Conservation (phyloP, 805 yeast species). For the Sporopachydermia lactativora region DNA sequence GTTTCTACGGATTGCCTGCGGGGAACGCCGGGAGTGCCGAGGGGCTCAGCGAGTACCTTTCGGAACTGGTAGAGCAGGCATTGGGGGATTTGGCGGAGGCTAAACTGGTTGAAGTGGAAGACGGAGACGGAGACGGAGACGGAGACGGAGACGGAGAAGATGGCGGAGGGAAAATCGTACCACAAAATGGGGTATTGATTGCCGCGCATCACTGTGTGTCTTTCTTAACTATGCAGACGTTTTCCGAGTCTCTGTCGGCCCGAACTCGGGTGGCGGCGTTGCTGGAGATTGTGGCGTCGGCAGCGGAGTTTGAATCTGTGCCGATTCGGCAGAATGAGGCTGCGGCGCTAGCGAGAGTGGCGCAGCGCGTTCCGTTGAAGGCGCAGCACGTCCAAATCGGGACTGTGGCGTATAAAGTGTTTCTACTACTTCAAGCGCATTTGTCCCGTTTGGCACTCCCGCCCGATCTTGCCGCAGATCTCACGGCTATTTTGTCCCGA, state of each 20-base stretch:
- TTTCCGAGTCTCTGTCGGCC: conserved; percentile 34
- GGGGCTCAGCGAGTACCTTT: conserved; percentile 69
- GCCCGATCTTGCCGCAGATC: conserved; percentile 46
- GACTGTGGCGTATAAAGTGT: conserved; percentile 55
- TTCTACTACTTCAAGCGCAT: conserved; percentile 68
- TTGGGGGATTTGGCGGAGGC: conserved; percentile 48
- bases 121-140: conserved; percentile 22
- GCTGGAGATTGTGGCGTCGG: conserved; percentile 48
- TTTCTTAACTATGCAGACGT: conserved; percentile 50
- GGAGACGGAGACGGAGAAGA: conserved; percentile 21
- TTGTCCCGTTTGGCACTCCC: conserved; percentile 53
- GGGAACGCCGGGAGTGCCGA: conserved; percentile 39
- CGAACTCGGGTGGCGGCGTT: conserved; percentile 46
- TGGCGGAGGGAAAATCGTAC: conserved; percentile 26
- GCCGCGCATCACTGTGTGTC: conserved; percentile 61
- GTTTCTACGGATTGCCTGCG: conserved; percentile 71
- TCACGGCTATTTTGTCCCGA: conserved; percentile 33
- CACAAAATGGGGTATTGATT: conserved; percentile 60
- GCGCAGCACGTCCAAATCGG: conserved; percentile 21
- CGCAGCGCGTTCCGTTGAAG: conserved; percentile 52
- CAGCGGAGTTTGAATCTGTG: conserved; percentile 56
- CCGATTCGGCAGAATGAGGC: conserved; percentile 54
- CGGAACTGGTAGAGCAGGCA: conserved; percentile 67
- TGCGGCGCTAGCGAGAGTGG: conserved; percentile 29
- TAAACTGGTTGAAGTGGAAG: conserved; percentile 46